Base-by-base conservation (phyloP, 305 asterid genomes). In the Stenogyne calaminthoides region DNA sequence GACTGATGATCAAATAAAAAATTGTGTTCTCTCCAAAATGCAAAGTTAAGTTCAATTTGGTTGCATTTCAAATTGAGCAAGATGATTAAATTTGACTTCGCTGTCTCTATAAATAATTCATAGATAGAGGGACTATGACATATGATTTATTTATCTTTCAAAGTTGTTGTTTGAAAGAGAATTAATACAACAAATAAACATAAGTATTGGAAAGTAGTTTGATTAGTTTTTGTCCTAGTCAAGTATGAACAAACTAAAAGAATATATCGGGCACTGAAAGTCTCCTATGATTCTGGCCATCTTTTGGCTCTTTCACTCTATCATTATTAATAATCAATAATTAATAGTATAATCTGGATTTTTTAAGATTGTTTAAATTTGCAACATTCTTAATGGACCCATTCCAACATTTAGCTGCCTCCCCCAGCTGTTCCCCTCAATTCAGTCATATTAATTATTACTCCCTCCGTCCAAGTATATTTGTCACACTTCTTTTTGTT, bases 221-320 rank as follows among this genome's bases (percentile, higher is more conserved):
- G 78, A 65, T 72, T 60, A 14, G 71, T 27, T 62, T 54, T 11
- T 67, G 36, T 10, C 49, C 6, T 36, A 61, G 42, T 61, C 76
- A 68, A 70, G 70, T 72, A 76, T 77, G 81, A 71, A 80, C 76
- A 82, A 76, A 81, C 69, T 73, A 67, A 64, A 59, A 76, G 89
- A 84, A 87, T 86, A 84, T 81, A 80, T 87, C 74, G 86, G 93
- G 81, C 84, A 87, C 70, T 84, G 88, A 83, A 89, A 89, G 84
- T 86, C 88, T 84, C 89, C 88, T 74, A 75, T 78, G 85, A 86
- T 84, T 84, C 85, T 83, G 88, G 78, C 74, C 80, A 44, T 79
- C 82, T 83, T 78, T 82, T 78, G 86, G 82, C 85, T 78, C 79
- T 72, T 10, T n/a, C 74, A 51, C 78, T 71, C 62, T 42, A 64